These are phyloP conservation scores for Backusella australiensis DNA, from an alignment of 192 early-diverging fungal genomes.

Conservation along the genomic window DNA sequence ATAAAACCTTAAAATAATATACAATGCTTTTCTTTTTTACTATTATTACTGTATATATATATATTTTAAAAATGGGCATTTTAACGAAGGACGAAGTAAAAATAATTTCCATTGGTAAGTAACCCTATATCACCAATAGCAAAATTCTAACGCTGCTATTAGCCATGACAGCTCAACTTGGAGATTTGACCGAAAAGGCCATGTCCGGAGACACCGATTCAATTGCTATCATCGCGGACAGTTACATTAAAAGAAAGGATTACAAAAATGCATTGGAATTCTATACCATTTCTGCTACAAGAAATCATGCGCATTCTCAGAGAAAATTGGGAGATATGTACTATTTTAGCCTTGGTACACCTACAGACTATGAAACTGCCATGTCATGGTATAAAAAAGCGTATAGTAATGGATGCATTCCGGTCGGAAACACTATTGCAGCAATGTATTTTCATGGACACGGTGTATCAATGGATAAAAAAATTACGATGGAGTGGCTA, in stretches of 20 bases:
- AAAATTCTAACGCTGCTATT: neutral
- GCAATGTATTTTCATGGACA: neutral
- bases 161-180: neutral
- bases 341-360: neutral
- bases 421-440: neutral
- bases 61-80: neutral
- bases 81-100: neutral
- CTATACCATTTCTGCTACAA: neutral
- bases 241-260: neutral
- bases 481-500: neutral
- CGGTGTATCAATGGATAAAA: neutral
- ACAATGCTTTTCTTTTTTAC: neutral
- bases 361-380: neutral
- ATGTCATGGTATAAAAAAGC: neutral
- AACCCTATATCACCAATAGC: neutral
- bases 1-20: neutral
- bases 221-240: neutral
- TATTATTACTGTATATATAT: neutral
- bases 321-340: neutral
- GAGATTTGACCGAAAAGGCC: neutral
- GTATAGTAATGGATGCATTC: neutral
- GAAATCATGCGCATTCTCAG: neutral
- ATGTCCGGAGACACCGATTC: neutral
- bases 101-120: neutral
- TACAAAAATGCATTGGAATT: neutral